phyloP scores from a whole-genome alignment of 768 basidiomycete species.

The Tubosaeta sp. region DNA sequence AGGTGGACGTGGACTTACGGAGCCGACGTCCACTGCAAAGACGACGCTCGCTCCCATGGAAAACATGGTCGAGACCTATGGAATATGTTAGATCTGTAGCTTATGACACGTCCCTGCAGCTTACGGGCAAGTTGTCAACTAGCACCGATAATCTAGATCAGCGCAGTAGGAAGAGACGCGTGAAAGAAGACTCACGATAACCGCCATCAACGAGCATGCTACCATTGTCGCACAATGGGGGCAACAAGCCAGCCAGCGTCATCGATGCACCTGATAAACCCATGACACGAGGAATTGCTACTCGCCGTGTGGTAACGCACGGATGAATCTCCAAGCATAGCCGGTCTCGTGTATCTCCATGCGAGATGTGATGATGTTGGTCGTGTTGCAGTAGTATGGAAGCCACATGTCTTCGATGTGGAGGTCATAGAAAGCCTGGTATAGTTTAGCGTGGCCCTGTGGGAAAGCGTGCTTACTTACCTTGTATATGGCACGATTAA shows the following conservation, averaged over 20 bases:
- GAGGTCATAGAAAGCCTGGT: conserved; percentile 83
- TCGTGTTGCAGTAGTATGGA: conserved; percentile 96
- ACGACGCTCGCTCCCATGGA: conserved; percentile 86
- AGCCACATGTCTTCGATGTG: conserved; percentile 99
- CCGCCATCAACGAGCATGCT: conserved; percentile 89
- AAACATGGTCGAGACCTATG: conserved; percentile 84
- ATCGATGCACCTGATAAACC: conserved; percentile 78
- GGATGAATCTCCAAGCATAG: conserved; percentile 96
- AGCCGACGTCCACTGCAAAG: conserved; percentile 91
- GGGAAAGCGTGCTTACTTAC: conserved; percentile 30
- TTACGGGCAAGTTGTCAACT: conserved; percentile 89
- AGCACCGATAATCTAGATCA: conserved; percentile 4
- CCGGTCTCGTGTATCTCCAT: conserved; percentile 99
- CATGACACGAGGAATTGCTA: conserved; percentile 3
- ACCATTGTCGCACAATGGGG: conserved; percentile 92
- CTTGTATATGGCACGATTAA: conserved; percentile 94
- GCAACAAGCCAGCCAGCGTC: conserved; percentile 92
- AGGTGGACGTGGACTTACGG: conserved; percentile 46
- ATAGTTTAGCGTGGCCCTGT: conserved; percentile 5
- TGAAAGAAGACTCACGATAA: conserved; percentile 57
- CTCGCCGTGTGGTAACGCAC: conserved; percentile 37
- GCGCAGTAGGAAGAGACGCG: not conserved
- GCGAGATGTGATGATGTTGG: conserved; percentile 90
- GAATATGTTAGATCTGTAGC: conserved; percentile 1
- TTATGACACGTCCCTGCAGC: conserved; percentile 14